Conservation (phyloP, 768 basidiomycete genomes). For the Russula abietina region DNA sequence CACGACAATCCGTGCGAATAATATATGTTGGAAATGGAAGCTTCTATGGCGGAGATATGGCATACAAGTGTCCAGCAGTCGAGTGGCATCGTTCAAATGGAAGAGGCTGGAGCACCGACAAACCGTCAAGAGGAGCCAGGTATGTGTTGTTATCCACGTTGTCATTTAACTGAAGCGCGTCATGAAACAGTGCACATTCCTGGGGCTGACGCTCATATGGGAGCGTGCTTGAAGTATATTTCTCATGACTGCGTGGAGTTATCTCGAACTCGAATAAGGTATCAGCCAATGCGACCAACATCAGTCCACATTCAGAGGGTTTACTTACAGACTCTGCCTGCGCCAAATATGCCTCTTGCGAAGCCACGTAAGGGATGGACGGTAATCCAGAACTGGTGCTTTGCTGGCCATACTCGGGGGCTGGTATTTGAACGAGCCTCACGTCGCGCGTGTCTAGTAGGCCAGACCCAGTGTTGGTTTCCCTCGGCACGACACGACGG, state of each 20-base stretch:
- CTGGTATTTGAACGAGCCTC: neutral
- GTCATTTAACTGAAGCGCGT: constrained; percentile 6
- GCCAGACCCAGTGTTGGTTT: neutral
- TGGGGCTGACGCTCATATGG: constrained; percentile 9
- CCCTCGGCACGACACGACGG: neutral
- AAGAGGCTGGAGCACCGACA: constrained; percentile 20
- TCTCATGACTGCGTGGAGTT: neutral
- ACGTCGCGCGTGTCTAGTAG: neutral
- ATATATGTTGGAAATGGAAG: constrained; percentile 8
- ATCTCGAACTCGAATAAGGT: constrained; percentile 1
- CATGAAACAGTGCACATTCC: constrained; percentile 19
- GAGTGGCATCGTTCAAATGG: constrained; percentile 18
- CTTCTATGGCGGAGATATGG: neutral
- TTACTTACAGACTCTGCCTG: constrained; percentile 9
- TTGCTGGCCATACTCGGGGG: neutral
- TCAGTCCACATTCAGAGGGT: neutral
- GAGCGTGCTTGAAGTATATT: neutral
- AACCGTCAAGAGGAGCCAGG: constrained; percentile 21
- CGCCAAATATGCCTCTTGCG: neutral
- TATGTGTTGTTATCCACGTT: constrained; percentile 6
- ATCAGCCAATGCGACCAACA: neutral
- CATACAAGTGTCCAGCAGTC: neutral
- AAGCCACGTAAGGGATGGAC: neutral
- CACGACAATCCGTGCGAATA: neutral
- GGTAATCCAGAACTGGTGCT: neutral